Evolutionary conservation across 768 basidiomycete species (phyloP).

Genomic region (Boletus speciosus): DNA sequence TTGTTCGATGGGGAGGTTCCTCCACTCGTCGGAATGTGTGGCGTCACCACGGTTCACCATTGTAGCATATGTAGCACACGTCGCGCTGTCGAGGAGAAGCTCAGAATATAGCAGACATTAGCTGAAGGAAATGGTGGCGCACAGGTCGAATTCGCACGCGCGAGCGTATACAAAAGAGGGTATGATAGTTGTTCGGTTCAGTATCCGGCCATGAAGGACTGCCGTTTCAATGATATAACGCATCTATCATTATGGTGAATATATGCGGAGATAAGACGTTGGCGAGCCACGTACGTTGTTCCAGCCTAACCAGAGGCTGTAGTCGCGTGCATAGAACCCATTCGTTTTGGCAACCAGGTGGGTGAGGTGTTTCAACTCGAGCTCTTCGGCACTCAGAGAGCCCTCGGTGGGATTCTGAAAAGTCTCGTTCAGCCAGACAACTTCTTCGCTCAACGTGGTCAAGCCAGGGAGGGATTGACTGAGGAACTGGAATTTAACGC

Average conservation of each 20-base stretch:
- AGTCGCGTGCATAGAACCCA: conserved; percentile 46
- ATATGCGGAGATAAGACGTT: no score
- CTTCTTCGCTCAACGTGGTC: conserved; percentile 8
- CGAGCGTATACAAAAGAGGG: conserved; percentile 48
- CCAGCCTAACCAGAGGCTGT: conserved; percentile 48
- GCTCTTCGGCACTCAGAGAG: conserved; percentile 4
- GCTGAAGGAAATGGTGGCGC: not conserved
- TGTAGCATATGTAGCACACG: conserved; percentile 38
- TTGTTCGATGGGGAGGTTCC: conserved; percentile 33
- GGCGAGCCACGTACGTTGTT: conserved; percentile 36
- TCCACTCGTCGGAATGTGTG: conserved; percentile 39
- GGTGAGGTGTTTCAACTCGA: conserved; percentile 30
- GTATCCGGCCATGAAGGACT: conserved; percentile 39
- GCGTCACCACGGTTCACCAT: conserved; percentile 48
- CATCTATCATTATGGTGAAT: conserved; percentile 30
- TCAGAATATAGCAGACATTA: not conserved
- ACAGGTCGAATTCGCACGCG: conserved; percentile 39
- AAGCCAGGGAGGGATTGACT: conserved; percentile 12
- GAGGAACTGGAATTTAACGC: conserved; percentile 15
- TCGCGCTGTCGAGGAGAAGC: conserved; percentile 17
- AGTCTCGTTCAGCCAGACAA: conserved; percentile 12
- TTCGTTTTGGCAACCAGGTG: conserved; percentile 38
- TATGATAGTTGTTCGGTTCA: conserved; percentile 43
- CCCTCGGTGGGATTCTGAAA: not conserved
- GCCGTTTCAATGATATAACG: conserved; percentile 48